Evolutionary conservation across 2,329 filamentous ascomycete species (phyloP).

Genomic region (Tolypocladium endophyticum): DNA sequence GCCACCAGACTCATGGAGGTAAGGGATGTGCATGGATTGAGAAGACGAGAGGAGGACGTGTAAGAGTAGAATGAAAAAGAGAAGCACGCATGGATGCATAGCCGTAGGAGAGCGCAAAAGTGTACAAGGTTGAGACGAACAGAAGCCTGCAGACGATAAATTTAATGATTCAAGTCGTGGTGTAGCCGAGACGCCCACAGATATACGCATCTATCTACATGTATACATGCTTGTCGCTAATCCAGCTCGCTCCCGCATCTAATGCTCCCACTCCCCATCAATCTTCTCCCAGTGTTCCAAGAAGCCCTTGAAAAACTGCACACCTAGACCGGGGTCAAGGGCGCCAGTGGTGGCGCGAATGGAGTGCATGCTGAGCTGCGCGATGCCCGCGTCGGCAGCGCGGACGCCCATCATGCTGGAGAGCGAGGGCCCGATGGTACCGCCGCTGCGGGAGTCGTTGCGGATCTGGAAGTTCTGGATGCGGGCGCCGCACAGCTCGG

Average conservation of each 20-base stretch:
- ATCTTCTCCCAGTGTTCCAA: conserved; percentile 78
- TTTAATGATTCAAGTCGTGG: neutral
- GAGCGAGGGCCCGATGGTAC: conserved; percentile 90
- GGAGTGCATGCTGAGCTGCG: conserved; percentile 89
- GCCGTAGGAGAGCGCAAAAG: neutral
- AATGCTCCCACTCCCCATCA: conserved; percentile 61
- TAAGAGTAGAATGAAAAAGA: neutral
- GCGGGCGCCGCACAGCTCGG: conserved; percentile 58
- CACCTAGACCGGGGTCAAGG: conserved; percentile 77
- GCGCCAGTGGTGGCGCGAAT: conserved; percentile 81
- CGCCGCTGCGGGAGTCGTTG: conserved; percentile 81
- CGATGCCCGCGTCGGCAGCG: conserved; percentile 78
- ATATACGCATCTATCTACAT: neutral
- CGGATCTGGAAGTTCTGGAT: conserved; percentile 90
- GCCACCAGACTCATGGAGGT: conserved; percentile 6
- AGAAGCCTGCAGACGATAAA: neutral
- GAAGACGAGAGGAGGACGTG: conserved; percentile 9
- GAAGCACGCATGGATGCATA: neutral
- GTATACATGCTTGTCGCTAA: neutral
- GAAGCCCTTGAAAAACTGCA: conserved; percentile 82
- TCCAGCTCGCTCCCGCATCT: neutral
- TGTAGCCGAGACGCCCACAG: neutral
- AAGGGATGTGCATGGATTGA: neutral
- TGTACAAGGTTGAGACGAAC: neutral
- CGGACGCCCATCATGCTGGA: conserved; percentile 71